Conservation (phyloP, 208 protist species). For the Trypanosoma cruzi region DNA sequence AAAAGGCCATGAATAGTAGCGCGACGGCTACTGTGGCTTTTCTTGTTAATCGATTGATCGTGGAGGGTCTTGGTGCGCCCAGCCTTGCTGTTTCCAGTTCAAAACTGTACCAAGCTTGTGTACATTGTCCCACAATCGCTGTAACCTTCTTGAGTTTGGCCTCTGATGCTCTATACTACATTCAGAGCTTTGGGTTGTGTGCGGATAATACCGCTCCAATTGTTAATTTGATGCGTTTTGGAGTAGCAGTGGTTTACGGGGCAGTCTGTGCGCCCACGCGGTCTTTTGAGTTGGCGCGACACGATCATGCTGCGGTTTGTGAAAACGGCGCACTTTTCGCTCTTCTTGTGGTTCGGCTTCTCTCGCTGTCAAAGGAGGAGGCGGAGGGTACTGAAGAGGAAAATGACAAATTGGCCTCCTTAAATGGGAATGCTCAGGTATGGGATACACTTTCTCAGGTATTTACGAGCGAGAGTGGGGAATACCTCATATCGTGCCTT, state of each 20-base stretch:
- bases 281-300: constrained; percentile 6
- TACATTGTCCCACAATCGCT: constrained; percentile 58
- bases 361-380: background rate
- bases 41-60: constrained; percentile 23
- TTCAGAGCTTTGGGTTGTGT: background rate
- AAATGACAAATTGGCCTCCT: background rate
- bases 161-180: constrained; percentile 60
- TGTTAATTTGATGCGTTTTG: constrained; percentile 6
- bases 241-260: constrained; percentile 2
- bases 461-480: constrained; percentile 5
- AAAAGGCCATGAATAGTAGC: constrained; percentile 35
- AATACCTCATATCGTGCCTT: constrained; percentile 9
- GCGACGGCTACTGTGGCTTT: constrained; percentile 12
- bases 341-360: constrained; percentile 8
- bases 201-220: background rate
- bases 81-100: constrained; percentile 3
- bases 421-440: background rate
- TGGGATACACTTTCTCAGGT: constrained; percentile 10
- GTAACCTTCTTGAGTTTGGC: constrained; percentile 51
- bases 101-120: constrained; percentile 27
- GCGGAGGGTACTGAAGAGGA: background rate
- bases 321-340: constrained; percentile 15
- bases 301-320: constrained; percentile 13
- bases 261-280: constrained; percentile 11
- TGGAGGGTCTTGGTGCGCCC: constrained; percentile 13